phyloP scores from a whole-genome alignment of 2,329 filamentous ascomycete genomes.

The Monilinia laxa region DNA sequence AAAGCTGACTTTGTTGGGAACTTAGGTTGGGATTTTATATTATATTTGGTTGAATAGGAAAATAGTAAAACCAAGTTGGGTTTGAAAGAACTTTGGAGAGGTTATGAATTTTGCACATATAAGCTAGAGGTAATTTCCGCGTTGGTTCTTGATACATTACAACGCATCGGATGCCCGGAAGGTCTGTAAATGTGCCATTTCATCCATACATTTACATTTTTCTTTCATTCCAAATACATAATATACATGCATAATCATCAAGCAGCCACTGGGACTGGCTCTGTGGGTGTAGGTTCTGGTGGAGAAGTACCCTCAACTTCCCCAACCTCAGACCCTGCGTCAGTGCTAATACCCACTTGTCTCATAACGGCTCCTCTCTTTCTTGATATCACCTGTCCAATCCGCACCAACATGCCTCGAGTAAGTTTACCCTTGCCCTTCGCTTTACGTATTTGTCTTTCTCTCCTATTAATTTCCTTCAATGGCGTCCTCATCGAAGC shows the following conservation, averaged over 20 bases:
- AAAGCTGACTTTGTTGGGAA: constrained; percentile 45
- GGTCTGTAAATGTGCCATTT: constrained; percentile 10
- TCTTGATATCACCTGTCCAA: constrained; percentile 39
- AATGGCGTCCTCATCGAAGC: constrained; percentile 39
- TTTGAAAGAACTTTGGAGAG: no score
- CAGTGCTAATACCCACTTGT: constrained; percentile 27
- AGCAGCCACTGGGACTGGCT: constrained; percentile 22
- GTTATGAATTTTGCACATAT: neutral
- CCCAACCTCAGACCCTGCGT: neutral
- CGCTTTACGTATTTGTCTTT: constrained; percentile 35
- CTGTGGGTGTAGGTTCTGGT: neutral
- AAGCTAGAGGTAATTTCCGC: constrained; percentile 25
- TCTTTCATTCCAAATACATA: constrained; percentile 31
- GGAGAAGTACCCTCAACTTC: constrained; percentile 4
- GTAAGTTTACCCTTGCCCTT: constrained; percentile 39
- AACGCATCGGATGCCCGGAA: constrained; percentile 32
- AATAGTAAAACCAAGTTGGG: neutral
- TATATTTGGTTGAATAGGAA: neutral
- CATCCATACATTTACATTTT: constrained; percentile 22
- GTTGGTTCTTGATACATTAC: constrained; percentile 23
- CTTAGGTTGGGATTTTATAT: constrained; percentile 7
- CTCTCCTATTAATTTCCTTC: constrained; percentile 37
- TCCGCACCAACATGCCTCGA: constrained; percentile 37
- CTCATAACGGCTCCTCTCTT: constrained; percentile 32
- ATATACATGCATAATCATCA: constrained; percentile 35